Base-by-base conservation (phyloP, 192 early-diverging fungal species). In the Coemansia sp. region DNA sequence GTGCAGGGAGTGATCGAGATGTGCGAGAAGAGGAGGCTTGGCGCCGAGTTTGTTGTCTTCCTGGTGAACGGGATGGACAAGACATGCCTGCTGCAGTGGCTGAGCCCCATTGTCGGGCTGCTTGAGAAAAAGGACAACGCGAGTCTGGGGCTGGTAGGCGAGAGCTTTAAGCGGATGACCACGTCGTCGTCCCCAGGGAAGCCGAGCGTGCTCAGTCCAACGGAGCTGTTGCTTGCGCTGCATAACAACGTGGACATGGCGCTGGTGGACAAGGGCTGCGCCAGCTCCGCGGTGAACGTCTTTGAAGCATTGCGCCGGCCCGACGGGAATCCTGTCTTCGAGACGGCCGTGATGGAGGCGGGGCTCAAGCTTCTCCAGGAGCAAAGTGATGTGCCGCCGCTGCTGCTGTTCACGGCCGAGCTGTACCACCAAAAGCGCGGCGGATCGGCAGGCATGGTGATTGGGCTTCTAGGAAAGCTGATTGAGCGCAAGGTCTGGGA, bases 401-500 rank as follows among this genome's bases (percentile, higher is more conserved):
- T 83, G 55, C 45, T 83, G 75, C 51, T 74, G 62, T 63, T 56
- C 12, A 83, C 75, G 0, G 80, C 68, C 30, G 68, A 74, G 52
- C 8, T 68, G 18, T 73, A 62, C 45, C 61, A 71, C 59, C 51
- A 41, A 8, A 63, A 45, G 45, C 64, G 71, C 20, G 52, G 59
- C 20, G 73, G 68, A 2, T 53, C 64, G 8, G 69, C 69, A 18
- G 80, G 80, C 12, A 73, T 58, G 16, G 64, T 83, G 23, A 53
- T 60, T 21, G 66, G 36, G 7, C 66, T 77, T 18, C 52, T 77
- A 34, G 46, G 58, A 11, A 68, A 63, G 15, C 51, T 78, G 34
- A 67, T 78, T 49, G 76, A 72, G 71, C 76, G 76, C 38, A 62
- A 71, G 43, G 75, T 77, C 44, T 83, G 80, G 80, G 46, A 71